Evolutionary conservation across 176 grass and related monocot species (phyloP).

Genomic region (Hyparrhenia diplandra): DNA sequence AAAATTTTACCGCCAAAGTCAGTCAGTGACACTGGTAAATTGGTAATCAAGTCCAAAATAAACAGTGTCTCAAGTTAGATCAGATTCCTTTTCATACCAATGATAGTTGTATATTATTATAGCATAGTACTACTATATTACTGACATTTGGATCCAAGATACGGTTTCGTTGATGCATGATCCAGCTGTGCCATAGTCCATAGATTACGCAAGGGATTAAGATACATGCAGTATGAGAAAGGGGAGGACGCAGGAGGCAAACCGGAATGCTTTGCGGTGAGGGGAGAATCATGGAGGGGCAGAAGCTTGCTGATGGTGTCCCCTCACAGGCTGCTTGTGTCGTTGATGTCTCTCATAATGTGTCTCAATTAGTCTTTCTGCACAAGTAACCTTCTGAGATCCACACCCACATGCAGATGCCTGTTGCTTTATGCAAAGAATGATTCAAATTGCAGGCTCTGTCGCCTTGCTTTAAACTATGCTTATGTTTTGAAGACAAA

Average conservation of each 20-base stretch:
- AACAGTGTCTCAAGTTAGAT: not conserved
- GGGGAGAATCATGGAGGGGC: conserved; percentile 43
- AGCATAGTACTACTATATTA: not conserved
- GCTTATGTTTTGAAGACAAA: not conserved
- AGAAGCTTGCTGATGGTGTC: conserved; percentile 47
- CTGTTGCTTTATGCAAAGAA: conserved; percentile 44
- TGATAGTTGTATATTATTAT: not conserved
- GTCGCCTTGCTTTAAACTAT: conserved; percentile 22
- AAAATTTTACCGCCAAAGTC: conserved; percentile 17
- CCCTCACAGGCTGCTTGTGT: conserved; percentile 28
- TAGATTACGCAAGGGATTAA: conserved; percentile 6
- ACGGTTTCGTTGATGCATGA: not conserved
- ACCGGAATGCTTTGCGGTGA: conserved; percentile 26
- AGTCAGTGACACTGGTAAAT: too few species aligned
- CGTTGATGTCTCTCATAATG: conserved; percentile 29
- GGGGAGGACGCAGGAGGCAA: conserved; percentile 6
- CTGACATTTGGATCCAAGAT: conserved; percentile 12
- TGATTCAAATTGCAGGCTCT: conserved; percentile 28
- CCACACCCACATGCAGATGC: conserved; percentile 55
- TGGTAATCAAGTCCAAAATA: not conserved
- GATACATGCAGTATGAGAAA: not conserved
- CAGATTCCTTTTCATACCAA: conserved; percentile 28
- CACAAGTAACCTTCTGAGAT: conserved; percentile 71
- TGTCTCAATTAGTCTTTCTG: conserved; percentile 56
- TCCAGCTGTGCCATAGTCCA: not conserved